phyloP scores from a whole-genome alignment of 1,284 basidiomycete genomes.

The Sporisorium reilianum region DNA sequence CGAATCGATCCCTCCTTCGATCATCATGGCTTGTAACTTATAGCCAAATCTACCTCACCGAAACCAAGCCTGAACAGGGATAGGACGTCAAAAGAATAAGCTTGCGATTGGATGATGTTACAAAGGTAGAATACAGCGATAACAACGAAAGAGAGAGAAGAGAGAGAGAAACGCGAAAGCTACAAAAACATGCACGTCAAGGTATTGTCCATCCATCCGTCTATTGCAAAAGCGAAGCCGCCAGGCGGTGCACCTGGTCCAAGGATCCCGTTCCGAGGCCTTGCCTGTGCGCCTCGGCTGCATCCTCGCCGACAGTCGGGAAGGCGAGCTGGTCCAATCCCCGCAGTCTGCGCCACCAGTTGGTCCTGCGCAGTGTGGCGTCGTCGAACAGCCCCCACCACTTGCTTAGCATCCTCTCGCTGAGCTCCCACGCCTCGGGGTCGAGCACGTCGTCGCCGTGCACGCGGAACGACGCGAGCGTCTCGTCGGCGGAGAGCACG shows the following conservation, averaged over 20 bases:
- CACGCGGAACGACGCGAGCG: constrained; percentile 34
- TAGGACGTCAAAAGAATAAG: too few species aligned
- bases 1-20: not conserved
- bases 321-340: constrained; percentile 20
- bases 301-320: not conserved
- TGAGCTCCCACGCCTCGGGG: constrained; percentile 50
- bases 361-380: constrained; percentile 37
- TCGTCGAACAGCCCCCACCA: constrained; percentile 57
- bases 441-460: constrained; percentile 53
- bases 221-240: constrained; percentile 13
- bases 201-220: constrained; percentile 15
- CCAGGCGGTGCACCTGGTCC: constrained; percentile 27
- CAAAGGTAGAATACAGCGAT: constrained; percentile 24
- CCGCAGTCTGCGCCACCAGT: constrained; percentile 55
- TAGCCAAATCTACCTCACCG: too few species aligned
- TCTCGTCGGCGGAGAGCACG: constrained; percentile 22
- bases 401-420: constrained; percentile 37
- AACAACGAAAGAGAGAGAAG: not conserved
- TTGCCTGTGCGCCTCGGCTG: constrained; percentile 19
- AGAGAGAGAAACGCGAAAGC: too few species aligned
- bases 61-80: not conserved
- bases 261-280: constrained; percentile 43
- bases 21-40: too few species aligned
- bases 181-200: too few species aligned
- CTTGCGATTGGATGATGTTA: constrained; percentile 15